phyloP scores from a whole-genome alignment of 2,329 filamentous ascomycete genomes.

The Xylariaceae sp. region DNA sequence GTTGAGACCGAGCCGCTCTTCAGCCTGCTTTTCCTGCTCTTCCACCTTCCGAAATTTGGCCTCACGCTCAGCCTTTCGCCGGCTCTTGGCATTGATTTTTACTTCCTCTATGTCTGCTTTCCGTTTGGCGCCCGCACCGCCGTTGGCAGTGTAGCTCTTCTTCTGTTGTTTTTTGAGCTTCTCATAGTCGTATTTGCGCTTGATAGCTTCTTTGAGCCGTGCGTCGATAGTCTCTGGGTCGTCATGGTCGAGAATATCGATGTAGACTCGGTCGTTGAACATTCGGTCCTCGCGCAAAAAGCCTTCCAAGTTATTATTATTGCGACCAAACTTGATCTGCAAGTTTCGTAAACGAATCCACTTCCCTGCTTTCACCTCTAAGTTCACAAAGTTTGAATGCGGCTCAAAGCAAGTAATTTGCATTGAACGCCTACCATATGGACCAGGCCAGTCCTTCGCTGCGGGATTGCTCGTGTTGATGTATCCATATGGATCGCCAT shows the following conservation, averaged over 20 bases:
- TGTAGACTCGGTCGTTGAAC: slow-evolving; percentile 45
- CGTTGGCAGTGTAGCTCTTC: slow-evolving; percentile 12
- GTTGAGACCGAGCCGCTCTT: slow-evolving; percentile 28
- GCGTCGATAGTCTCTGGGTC: slow-evolving; percentile 40
- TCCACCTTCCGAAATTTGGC: slow-evolving; percentile 17
- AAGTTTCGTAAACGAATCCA: slow-evolving; percentile 70
- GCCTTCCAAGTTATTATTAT: slow-evolving; percentile 62
- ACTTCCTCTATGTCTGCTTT: slow-evolving; percentile 12
- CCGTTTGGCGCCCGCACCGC: slow-evolving; percentile 12
- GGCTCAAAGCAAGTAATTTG: slow-evolving; percentile 67
- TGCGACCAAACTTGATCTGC: slow-evolving; percentile 56
- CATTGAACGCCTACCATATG: slow-evolving; percentile 67
- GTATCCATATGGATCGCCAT: slow-evolving; percentile 57
- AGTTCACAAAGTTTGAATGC: slow-evolving; percentile 57
- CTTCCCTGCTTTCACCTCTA: slow-evolving; percentile 51
- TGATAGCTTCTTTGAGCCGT: slow-evolving; percentile 53
- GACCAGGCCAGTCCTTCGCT: slow-evolving; percentile 60
- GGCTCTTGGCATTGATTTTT: slow-evolving; percentile 19
- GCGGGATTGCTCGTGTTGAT: slow-evolving; percentile 28
- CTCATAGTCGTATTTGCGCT: slow-evolving; percentile 63
- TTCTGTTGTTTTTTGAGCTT: slow-evolving; percentile 28
- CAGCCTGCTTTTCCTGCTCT: slow-evolving; percentile 24
- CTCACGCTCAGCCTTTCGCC: slow-evolving; percentile 25
- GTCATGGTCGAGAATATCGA: slow-evolving; percentile 45
- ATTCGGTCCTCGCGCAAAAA: slow-evolving; percentile 59